Conservation (phyloP, 345 rosid species). For the Gossypium stocksii region DNA sequence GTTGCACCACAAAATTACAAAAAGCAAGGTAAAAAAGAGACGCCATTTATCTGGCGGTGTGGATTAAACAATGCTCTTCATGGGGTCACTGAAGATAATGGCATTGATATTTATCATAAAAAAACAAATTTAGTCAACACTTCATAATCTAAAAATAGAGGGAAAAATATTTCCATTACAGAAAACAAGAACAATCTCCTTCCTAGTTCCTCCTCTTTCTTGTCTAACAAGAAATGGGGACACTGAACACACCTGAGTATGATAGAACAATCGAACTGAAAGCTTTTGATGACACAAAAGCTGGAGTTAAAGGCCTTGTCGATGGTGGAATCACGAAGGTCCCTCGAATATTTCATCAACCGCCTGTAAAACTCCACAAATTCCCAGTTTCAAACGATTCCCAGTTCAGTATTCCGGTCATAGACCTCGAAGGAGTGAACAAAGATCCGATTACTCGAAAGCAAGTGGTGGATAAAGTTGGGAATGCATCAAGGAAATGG, state of each 20-base stretch:
- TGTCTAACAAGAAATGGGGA: neutral
- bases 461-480: constrained; percentile 19
- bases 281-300: constrained; percentile 25
- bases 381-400: neutral
- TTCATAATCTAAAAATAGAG: neutral
- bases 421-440: constrained; percentile 26
- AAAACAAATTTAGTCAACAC: neutral
- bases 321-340: constrained; percentile 18
- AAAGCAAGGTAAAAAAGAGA: neutral
- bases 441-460: constrained; percentile 13
- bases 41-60: neutral
- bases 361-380: neutral
- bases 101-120: too few relatives aligned
- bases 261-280: constrained; percentile 16
- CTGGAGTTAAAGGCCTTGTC: constrained; percentile 20
- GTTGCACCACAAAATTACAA: neutral
- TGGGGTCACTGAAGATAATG: neutral
- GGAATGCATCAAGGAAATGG: constrained; percentile 30
- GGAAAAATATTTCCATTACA: neutral
- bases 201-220: neutral
- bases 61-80: neutral
- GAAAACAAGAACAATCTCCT: neutral
- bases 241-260: neutral
- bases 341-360: constrained; percentile 31
- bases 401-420: constrained; percentile 24